A percentile compares a stretch with the other conserved stretches of the same genome.
These are phyloP conservation scores for Sclerotinia glacialis DNA, from an alignment of 2,329 filamentous ascomycete species.

Conservation along the genomic window DNA sequence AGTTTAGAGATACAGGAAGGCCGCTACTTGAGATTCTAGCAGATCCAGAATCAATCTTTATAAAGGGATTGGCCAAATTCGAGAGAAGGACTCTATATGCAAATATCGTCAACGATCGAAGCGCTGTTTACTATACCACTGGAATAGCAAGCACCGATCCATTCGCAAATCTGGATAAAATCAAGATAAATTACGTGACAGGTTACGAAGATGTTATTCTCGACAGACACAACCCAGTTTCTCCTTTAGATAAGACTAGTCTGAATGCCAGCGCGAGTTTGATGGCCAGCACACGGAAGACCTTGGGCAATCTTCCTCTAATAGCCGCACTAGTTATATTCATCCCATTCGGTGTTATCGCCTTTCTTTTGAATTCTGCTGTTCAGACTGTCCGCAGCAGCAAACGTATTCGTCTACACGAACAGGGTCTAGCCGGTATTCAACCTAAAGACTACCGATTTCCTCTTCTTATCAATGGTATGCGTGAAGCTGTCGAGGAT, in stretches of 20 bases:
- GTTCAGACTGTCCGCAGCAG: constrained; percentile 74
- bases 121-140: constrained; percentile 80
- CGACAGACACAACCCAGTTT: constrained; percentile 62
- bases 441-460: constrained; percentile 70
- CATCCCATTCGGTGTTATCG: constrained; percentile 67
- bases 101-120: constrained; percentile 84
- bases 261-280: constrained; percentile 31
- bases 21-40: constrained; percentile 79
- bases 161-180: constrained; percentile 62
- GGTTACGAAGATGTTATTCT: constrained; percentile 75
- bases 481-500: constrained; percentile 73
- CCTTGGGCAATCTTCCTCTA: constrained; percentile 54
- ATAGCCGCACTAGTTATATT: constrained; percentile 64
- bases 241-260: constrained; percentile 43
- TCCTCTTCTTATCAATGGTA: constrained; percentile 71
- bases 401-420: constrained; percentile 72
- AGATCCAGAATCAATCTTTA: constrained; percentile 81
- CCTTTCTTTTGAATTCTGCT: constrained; percentile 72
- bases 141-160: constrained; percentile 75
- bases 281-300: constrained; percentile 38
- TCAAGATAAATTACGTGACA: constrained; percentile 70
- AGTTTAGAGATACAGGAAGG: constrained; percentile 77
- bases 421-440: constrained; percentile 65
- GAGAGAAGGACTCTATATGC: constrained; percentile 74
- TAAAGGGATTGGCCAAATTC: constrained; percentile 73